A percentile compares a stretch with the other conserved stretches of the same genome.
Evolutionary conservation across 768 basidiomycete genomes (phyloP).

Genomic region (Gloeopeniophorella convolvens): DNA sequence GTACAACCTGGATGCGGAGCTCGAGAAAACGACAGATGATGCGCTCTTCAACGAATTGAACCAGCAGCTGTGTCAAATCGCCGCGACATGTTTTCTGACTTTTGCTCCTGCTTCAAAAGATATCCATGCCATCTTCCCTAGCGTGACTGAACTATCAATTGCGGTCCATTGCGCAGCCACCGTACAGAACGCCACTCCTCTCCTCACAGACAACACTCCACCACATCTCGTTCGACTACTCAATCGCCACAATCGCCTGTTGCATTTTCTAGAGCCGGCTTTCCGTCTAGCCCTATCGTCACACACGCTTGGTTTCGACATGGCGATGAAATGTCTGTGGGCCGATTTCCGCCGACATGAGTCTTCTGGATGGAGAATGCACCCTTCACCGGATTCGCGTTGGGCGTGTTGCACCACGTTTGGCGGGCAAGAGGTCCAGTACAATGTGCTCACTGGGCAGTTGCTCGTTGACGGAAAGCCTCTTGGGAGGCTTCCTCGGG

Average conservation of each 20-base stretch:
- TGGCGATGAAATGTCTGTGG: background rate
- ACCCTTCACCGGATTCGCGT: constrained; percentile 3
- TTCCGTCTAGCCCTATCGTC: background rate
- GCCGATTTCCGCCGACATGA: background rate
- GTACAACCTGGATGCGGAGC: background rate
- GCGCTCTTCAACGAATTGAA: background rate
- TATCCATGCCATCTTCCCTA: background rate
- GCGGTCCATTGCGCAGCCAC: constrained; percentile 10
- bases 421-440: constrained; percentile 1
- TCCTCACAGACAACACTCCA: background rate
- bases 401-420: constrained; percentile 1
- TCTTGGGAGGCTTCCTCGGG: background rate
- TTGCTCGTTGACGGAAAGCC: background rate
- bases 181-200: background rate
- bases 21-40: background rate
- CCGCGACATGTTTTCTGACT: constrained; percentile 4
- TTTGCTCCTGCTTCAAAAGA: constrained; percentile 1
- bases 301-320: background rate
- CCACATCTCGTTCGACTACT: background rate
- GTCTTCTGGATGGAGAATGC: constrained; percentile 1
- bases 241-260: background rate
- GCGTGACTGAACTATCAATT: background rate
- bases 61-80: constrained; percentile 2
- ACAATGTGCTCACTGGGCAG: background rate
- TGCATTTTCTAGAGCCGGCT: background rate